A percentile compares a stretch with the other conserved stretches of the same genome.
Conservation (phyloP, 2,329 filamentous ascomycete species). For the Cercospora sp. region DNA sequence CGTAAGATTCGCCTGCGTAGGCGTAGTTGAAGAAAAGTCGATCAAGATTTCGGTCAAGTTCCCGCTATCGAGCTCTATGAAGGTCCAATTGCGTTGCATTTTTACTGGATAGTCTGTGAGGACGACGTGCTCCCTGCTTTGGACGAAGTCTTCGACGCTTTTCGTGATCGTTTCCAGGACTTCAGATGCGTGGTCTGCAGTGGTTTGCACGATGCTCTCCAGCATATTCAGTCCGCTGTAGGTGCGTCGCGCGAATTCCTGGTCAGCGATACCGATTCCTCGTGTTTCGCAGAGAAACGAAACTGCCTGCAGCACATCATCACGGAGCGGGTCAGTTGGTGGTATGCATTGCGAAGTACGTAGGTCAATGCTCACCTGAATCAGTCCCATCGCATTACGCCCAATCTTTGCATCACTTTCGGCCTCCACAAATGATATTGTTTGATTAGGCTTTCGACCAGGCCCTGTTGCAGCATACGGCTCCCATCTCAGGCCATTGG, state of each 20-base stretch:
- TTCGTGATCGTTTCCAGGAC: constrained; percentile 36
- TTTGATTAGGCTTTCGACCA: constrained; percentile 25
- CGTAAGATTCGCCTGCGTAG: constrained; percentile 40
- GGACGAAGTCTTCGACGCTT: constrained; percentile 33
- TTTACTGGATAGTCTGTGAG: constrained; percentile 36
- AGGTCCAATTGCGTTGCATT: constrained; percentile 38
- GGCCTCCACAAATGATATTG: constrained; percentile 37
- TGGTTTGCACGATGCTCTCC: constrained; percentile 39
- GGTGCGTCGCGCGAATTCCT: constrained; percentile 39
- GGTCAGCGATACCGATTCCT: constrained; percentile 40
- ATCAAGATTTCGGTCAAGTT: constrained; percentile 39
- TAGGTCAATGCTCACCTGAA: not conserved
- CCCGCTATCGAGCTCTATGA: constrained; percentile 39
- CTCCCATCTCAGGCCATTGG: constrained; percentile 37
- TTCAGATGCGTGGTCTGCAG: constrained; percentile 33
- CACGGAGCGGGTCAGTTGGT: not conserved
- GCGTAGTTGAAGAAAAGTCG: constrained; percentile 39
- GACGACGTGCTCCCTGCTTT: constrained; percentile 35
- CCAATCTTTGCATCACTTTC: constrained; percentile 42
- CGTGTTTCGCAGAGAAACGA: constrained; percentile 41
- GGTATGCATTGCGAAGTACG: too few relatives aligned
- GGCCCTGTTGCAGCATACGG: constrained; percentile 36
- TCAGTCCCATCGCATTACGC: constrained; percentile 42
- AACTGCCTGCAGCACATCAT: constrained; percentile 33
- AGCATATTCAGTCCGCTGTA: constrained; percentile 39